Conservation (phyloP, 2,329 filamentous ascomycete genomes). For the Nemania diffusa region DNA sequence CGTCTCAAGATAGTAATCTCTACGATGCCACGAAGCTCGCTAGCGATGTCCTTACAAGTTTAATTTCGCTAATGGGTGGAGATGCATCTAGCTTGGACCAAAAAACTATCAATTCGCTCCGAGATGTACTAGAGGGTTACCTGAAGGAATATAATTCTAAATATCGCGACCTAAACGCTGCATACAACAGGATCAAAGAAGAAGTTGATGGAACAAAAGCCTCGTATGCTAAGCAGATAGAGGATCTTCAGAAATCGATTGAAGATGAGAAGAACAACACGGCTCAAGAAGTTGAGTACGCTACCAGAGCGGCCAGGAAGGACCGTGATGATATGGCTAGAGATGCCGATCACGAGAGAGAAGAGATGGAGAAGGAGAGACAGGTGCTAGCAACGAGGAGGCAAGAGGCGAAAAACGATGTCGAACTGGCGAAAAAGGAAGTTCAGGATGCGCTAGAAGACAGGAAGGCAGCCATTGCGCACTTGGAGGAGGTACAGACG, state of each 20-base stretch:
- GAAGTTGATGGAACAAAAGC: not conserved
- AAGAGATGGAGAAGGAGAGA: not conserved
- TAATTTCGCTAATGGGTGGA: not conserved
- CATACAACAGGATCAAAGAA: not conserved
- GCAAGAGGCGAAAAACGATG: not conserved
- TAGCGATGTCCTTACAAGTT: not conserved
- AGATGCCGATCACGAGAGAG: not conserved
- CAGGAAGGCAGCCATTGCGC: not conserved
- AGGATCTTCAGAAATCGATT: not conserved
- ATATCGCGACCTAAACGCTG: not conserved
- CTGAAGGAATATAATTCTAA: not conserved
- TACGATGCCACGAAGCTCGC: not conserved
- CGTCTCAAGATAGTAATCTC: not conserved
- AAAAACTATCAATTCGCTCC: not conserved
- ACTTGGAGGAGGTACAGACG: not conserved
- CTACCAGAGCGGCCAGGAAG: not conserved
- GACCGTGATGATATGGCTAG: not conserved
- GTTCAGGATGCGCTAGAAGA: too few relatives aligned
- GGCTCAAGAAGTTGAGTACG: not conserved
- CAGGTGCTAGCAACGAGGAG: not conserved
- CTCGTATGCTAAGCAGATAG: not conserved
- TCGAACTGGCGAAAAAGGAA: not conserved
- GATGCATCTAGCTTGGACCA: not conserved
- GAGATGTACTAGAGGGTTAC: not conserved
- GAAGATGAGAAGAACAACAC: not conserved